Evolutionary conservation across 257 asterid species (phyloP).

Genomic region (Rubia yunnanensis): DNA sequence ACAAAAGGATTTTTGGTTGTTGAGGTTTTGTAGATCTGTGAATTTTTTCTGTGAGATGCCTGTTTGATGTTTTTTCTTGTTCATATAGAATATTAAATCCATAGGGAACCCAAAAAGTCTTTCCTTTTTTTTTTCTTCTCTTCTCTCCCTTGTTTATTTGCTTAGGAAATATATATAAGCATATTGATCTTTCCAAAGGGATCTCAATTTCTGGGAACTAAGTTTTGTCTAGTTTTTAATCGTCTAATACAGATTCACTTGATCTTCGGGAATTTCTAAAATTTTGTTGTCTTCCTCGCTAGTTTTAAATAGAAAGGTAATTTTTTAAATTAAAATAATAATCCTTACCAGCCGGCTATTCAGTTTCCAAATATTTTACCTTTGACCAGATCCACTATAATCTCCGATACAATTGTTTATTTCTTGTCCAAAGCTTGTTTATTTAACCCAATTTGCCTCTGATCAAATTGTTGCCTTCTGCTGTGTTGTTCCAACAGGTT

Average conservation of each 20-base stretch:
- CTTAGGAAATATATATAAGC: neutral
- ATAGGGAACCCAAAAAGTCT: neutral
- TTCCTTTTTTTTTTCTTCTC: neutral
- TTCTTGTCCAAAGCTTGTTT: neutral
- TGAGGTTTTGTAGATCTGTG: neutral
- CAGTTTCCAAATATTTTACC: neutral
- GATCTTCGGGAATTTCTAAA: slow-evolving; percentile 1
- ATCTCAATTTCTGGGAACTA: neutral
- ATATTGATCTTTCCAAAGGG: neutral
- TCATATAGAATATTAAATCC: neutral
- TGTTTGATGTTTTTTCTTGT: neutral
- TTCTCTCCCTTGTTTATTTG: neutral
- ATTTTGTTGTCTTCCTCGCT: slow-evolving; percentile 27
- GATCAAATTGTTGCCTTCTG: neutral
- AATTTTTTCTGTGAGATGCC: neutral
- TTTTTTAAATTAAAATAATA: neutral
- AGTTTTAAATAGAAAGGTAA: slow-evolving; percentile 15
- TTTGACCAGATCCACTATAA: slow-evolving; percentile 17
- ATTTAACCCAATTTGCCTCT: slow-evolving; percentile 1
- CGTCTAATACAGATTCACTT: slow-evolving; percentile 6
- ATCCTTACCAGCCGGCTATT: slow-evolving; percentile 25
- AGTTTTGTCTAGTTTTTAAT: slow-evolving; percentile 1
- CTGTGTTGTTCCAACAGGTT: slow-evolving; percentile 6
- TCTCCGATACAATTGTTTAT: neutral
- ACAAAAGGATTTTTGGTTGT: neutral